Conservation (phyloP, 2,329 filamentous ascomycete genomes). For the Ophiostoma sp. region DNA sequence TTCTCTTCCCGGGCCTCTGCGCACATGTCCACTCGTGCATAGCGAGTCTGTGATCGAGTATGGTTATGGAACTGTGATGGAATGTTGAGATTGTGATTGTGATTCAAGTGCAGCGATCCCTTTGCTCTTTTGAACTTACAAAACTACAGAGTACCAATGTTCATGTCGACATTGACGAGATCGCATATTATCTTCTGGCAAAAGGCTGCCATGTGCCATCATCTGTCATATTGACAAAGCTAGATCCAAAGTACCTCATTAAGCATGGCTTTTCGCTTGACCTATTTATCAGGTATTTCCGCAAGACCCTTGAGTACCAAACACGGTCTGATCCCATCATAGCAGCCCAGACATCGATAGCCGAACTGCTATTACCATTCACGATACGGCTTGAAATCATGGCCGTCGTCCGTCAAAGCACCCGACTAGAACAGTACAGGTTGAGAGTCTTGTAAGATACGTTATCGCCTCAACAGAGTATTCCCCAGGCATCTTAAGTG, state of each 20-base stretch:
- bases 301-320: not conserved
- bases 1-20: not conserved
- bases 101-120: not conserved
- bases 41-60: not conserved
- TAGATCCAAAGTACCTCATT: not conserved
- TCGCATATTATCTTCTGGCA: not conserved
- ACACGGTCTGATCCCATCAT: not conserved
- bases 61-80: not conserved
- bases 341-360: not conserved
- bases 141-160: not conserved
- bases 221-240: not conserved
- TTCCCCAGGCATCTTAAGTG: no score
- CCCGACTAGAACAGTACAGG: not conserved
- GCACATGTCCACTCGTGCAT: not conserved
- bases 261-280: not conserved
- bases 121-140: not conserved
- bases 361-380: not conserved
- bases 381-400: not conserved
- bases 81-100: not conserved
- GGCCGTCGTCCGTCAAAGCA: not conserved
- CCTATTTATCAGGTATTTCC: not conserved
- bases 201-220: not conserved
- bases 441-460: no score
- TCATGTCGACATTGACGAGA: not conserved
- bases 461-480: no score